Evolutionary conservation across 2,329 filamentous ascomycete genomes (phyloP), one percentile per base, ranked within the genome.

Genomic region (Teratosphaeria gauchensis): DNA sequence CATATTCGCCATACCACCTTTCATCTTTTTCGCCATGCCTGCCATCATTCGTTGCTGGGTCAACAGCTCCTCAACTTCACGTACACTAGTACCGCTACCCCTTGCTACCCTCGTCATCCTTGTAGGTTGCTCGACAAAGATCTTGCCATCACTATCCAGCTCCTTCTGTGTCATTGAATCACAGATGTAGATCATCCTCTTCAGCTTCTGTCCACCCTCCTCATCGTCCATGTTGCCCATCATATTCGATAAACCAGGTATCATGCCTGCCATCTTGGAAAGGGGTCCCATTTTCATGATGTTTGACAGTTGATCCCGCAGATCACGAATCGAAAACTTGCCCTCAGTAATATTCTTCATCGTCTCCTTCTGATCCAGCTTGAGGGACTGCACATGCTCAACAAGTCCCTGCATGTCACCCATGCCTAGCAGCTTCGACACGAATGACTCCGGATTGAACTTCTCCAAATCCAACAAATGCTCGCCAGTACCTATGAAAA

Each of bases 281-380:
- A 99, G 77, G 0, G 94, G 94, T 0, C 94, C 94, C 94, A 99
- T 97, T 78, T 99, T 99, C 91, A 97, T 96, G 70, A 99, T 96
- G 69, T 97, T 97, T 59, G 88, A 88, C 12, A 99, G 84, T 72
- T 99, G 95, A 72, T 99, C 94, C 21, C 94, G 85, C 65, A 99
- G 82, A 72, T 99, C 94, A 58, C 94, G 88, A 35, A 99, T 83
- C 0, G 94, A 96, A 75, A 97, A 99, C 63, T 96, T 92, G 58
- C 94, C 94, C 70, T 96, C 92, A 6, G 90, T 88, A 65, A 99
- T 95, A 77, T 99, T 92, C 79, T 99, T 99, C 82, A 99, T 96
- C 3, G 94, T 97, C 69, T 97, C 92, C 76, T 99, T 97, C 66
- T 96, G 94, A 74, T 97, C 92, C 55, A 96, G 83, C 72, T 95